phyloP scores from a whole-genome alignment of 345 rosid species.

The Salix udensis region DNA sequence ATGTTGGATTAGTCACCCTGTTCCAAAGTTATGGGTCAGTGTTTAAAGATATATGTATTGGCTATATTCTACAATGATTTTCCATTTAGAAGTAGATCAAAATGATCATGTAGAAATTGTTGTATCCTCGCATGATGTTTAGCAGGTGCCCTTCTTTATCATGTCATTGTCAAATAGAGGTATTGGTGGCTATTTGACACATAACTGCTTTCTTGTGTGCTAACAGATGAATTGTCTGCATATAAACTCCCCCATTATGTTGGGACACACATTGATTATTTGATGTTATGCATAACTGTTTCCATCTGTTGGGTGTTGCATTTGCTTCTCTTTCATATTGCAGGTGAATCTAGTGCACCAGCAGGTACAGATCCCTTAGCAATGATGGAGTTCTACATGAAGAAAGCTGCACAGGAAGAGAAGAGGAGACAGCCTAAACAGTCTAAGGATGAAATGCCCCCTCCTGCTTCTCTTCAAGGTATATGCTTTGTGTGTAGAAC shows the following conservation, averaged over 20 bases:
- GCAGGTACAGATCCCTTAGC: slow-evolving; percentile 76
- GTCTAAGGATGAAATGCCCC: slow-evolving; percentile 99
- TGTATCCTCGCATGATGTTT: background rate
- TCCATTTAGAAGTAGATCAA: too few species aligned
- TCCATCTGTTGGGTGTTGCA: slow-evolving; percentile 1
- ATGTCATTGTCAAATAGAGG: background rate
- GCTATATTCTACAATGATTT: background rate
- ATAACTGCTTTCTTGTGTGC: background rate
- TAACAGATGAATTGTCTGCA: background rate
- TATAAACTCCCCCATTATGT: background rate
- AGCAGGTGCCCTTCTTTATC: background rate
- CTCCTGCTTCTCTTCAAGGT: slow-evolving; percentile 86
- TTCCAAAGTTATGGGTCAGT: background rate
- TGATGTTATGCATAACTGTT: background rate
- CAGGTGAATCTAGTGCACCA: slow-evolving; percentile 28
- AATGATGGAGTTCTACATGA: slow-evolving; percentile 98
- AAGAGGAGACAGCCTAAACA: slow-evolving; percentile 81
- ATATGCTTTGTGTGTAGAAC: slow-evolving; percentile 10
- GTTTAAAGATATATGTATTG: background rate
- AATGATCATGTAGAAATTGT: background rate
- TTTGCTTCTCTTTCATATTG: background rate
- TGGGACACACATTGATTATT: background rate
- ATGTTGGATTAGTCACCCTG: background rate
- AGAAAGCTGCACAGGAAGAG: slow-evolving; percentile 97
- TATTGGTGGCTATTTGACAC: background rate